Evolutionary conservation across 2,329 filamentous ascomycete genomes (phyloP), one percentile per base, ranked within the genome.

Genomic region (Colletotrichum limetticola): DNA sequence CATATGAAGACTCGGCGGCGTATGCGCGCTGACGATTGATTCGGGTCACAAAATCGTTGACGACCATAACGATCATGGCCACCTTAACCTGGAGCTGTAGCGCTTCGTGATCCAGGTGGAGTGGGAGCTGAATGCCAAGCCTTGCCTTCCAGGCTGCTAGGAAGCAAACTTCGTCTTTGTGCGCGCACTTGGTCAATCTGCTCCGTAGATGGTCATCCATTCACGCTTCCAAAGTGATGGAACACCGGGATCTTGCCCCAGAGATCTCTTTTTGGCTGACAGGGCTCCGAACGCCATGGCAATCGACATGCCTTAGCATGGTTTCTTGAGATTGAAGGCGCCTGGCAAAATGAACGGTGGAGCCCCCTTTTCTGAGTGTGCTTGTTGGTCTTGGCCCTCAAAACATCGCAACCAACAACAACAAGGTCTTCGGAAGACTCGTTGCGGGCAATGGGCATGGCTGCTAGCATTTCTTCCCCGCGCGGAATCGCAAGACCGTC

Each of bases 1-100:
- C 57, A 67, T 30, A 22, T 16, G 35, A 28, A 61, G 68, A 66
- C 64, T 58, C 71, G 71, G 57, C 57, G 37, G 35, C 71, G 24
- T 42, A 26, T 71, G 61, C 26, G 49, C 19, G 49, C 22, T 49
- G 24, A 22, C 12, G 35, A 24, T 28, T 37, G 46, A 28, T 24
- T 22, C 30, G 7, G 53, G 5, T 55, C 35, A 59, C 53, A 59
- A 32, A 49, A 28, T 37, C 24, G 37, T 61, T 24, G n/a, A 46
- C 58, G 56, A 30, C 53, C 59, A 26, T 14, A 16, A 26, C 22
- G 30, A 59, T 46, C 12, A 37, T 60, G 24, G 22, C 37, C 8
- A 14, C 26, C 28, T 52, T 53, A 35, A 42, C 60, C 16, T 32
- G 55, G 22, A 32, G 26, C 66, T 28, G 22, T 42, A 26, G 55